phyloP scores from a whole-genome alignment of 2,329 filamentous ascomycete species.

The Cladosporium halotolerans region DNA sequence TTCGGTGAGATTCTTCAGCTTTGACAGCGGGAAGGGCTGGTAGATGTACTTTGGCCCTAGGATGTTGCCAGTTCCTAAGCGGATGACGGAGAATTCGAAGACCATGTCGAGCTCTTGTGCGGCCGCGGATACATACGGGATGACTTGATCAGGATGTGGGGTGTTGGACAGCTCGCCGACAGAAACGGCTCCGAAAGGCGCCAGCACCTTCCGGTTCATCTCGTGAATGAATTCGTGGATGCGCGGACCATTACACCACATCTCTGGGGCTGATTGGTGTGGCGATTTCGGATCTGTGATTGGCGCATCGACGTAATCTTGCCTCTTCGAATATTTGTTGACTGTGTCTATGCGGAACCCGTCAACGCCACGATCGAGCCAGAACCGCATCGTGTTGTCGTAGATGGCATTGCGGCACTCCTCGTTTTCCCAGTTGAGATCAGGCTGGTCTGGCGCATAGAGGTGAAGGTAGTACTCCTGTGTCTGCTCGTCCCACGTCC shows the following conservation, averaged over 20 bases:
- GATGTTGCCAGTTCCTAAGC: constrained; percentile 34
- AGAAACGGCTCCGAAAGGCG: constrained; percentile 46
- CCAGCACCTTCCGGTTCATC: constrained; percentile 38
- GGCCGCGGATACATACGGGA: constrained; percentile 47
- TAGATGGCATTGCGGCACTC: constrained; percentile 65
- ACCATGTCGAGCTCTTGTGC: constrained; percentile 63
- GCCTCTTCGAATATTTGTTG: constrained; percentile 21
- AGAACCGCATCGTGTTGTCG: constrained; percentile 54
- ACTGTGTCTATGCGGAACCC: constrained; percentile 34
- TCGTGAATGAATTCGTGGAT: constrained; percentile 44
- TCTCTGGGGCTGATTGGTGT: constrained; percentile 2
- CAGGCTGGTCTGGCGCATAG: constrained; percentile 70
- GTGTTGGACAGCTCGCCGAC: constrained; percentile 49
- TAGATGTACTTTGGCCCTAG: constrained; percentile 19
- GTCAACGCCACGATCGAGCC: constrained; percentile 63
- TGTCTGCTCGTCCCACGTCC: constrained; percentile 66
- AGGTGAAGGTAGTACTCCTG: constrained; percentile 72
- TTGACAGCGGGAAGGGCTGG: constrained; percentile 12
- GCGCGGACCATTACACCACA: constrained; percentile 31
- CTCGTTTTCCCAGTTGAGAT: constrained; percentile 76
- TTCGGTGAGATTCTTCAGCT: constrained; percentile 1
- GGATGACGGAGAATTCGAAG: constrained; percentile 62
- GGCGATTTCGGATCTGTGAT: constrained; percentile 6
- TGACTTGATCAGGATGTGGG: constrained; percentile 43
- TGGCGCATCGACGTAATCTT: constrained; percentile 1